A percentile compares a stretch with the other conserved stretches of the same genome.
Conservation (phyloP, 495 filamentous ascomycete genomes). For the Podospora tetraspora region DNA sequence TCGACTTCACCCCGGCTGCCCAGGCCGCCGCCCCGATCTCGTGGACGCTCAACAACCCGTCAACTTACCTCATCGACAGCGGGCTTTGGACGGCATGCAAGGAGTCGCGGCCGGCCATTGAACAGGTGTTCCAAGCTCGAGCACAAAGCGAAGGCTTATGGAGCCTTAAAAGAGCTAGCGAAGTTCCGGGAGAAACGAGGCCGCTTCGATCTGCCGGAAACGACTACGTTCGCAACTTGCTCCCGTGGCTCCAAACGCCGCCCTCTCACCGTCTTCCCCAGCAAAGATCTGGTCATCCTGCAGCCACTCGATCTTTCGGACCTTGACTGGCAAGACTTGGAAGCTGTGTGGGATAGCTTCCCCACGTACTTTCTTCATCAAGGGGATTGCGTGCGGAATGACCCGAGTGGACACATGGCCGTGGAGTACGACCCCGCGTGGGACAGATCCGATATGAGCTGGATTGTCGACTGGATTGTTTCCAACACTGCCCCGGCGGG, state of each 20-base stretch:
- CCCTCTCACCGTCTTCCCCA: constrained; percentile 11
- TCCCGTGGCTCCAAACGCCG: constrained; percentile 1
- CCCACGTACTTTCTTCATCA: too few species aligned
- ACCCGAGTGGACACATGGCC: too few species aligned
- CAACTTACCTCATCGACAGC: constrained; percentile 12
- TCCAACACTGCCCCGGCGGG: too few species aligned
- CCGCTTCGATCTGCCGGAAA: constrained; percentile 9
- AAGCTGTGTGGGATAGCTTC: constrained; percentile 1
- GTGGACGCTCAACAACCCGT: constrained; percentile 15
- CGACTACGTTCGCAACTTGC: not conserved
- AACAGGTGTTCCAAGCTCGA: too few species aligned
- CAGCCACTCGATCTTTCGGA: constrained; percentile 1
- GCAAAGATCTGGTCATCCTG: constrained; percentile 10
- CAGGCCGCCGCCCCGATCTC: constrained; percentile 12
- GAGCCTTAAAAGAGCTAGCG: too few species aligned
- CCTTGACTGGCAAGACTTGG: constrained; percentile 9
- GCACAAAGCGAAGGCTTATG: too few species aligned
- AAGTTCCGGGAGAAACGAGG: not conserved
- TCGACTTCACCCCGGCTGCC: not conserved
- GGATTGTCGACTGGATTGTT: too few species aligned
- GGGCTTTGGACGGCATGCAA: constrained; percentile 16
- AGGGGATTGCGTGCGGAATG: too few species aligned
- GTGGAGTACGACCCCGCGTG: constrained; percentile 13
- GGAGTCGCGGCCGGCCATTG: too few species aligned
- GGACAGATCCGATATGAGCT: too few species aligned